Conservation (phyloP, 805 yeast genomes). For the Lachancea lanzarotensis region DNA sequence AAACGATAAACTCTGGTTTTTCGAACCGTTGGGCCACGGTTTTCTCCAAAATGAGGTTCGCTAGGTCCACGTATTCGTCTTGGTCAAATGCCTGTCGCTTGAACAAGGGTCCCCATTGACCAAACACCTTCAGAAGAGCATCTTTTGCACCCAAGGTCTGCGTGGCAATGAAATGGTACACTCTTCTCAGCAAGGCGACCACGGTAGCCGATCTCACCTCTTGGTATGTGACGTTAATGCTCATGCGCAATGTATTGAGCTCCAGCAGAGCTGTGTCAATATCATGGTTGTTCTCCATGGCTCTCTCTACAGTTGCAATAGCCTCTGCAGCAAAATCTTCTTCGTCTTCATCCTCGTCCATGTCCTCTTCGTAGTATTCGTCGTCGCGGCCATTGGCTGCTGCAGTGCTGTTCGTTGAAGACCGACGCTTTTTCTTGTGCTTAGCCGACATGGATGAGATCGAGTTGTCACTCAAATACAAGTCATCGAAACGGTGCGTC, state of each 20-base stretch:
- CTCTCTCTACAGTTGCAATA: conserved; percentile 86
- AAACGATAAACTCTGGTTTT: conserved; percentile 32
- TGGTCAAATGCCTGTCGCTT: conserved; percentile 77
- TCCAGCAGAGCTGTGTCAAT: conserved; percentile 89
- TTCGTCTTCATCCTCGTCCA: conserved; percentile 41
- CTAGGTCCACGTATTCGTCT: conserved; percentile 72
- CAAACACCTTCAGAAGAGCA: conserved; percentile 70
- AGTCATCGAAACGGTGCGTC: conserved; percentile 41
- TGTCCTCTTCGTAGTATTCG: conserved; percentile 35
- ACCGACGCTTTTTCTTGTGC: conserved; percentile 40
- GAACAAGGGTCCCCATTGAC: conserved; percentile 76
- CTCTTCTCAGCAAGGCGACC: conserved; percentile 61
- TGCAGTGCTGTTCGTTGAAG: conserved; percentile 32
- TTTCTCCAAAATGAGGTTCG: conserved; percentile 37
- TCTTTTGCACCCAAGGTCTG: conserved; percentile 69
- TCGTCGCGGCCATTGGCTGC: conserved; percentile 41
- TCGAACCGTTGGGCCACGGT: conserved; percentile 22
- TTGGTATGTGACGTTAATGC: conserved; percentile 91
- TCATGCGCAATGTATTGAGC: conserved; percentile 91
- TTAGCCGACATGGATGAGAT: conserved; percentile 45
- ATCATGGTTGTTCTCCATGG: conserved; percentile 87
- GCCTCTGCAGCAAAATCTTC: conserved; percentile 87
- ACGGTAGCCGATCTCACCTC: conserved; percentile 83
- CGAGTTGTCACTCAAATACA: conserved; percentile 53
- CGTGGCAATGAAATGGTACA: conserved; percentile 68